Evolutionary conservation across 2,329 filamentous ascomycete genomes (phyloP), one percentile per base, ranked within the genome.

Genomic region (Lecanicillium sp.): DNA sequence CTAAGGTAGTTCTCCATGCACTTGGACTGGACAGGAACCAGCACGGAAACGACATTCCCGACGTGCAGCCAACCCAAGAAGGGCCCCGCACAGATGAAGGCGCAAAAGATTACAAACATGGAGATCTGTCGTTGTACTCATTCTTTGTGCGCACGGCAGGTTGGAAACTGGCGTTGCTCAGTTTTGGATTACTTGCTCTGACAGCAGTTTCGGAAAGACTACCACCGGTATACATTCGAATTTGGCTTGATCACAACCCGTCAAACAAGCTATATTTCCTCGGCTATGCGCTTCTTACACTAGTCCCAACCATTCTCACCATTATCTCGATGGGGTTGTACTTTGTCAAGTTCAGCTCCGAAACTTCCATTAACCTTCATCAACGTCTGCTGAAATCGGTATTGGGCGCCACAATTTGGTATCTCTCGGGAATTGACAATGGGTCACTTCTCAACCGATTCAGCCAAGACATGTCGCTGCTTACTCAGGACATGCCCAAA

Each of bases 391-490:
- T 39, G 8, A 44, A 24, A n/a, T 17, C 12, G 10, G n/a, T 27
- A 7, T 37, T 49, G 42, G 1, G 48, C 51, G 1, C 53, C 49
- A 5, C 33, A 52, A 19, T 55, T 52, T 1, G 27, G 5, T 56
- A 55, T 19, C 56, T 62, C 50, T 54, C 55, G 17, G 43, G 38
- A 0, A 58, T 53, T 5, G 56, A 60, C 32, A 50, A 40, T 4
- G 56, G 57, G 11, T 48, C 47, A 0, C 51, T 53, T 4, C 29
- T 54, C 6, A 56, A 55, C 33, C 47, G 57, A 37, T 61, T 62
- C 39, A 58, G 56, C 14, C 58, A 60, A 33, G 60, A 62, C 32
- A 53, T 61, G 7, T 53, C 57, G 19, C 19, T 59, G 2, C 42
- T 61, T 6, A 58, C 60, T 14, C 52, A 46, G 3, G 51, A 56